Base-by-base conservation (phyloP, 495 filamentous ascomycete species). In the Xanthoparmelia taractica region DNA sequence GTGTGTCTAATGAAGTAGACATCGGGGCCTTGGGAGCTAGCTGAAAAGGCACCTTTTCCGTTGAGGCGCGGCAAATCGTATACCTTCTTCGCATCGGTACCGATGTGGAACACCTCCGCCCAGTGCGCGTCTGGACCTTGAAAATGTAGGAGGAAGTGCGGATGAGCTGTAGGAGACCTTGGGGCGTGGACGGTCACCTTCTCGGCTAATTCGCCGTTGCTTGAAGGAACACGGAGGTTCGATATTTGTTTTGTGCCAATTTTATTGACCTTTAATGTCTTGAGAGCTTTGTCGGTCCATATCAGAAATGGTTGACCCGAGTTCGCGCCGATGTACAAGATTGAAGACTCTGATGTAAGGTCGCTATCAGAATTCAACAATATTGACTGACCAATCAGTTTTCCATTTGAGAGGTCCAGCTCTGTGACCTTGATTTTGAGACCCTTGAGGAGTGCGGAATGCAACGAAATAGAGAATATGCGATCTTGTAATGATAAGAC, bases 1-100 rank as follows among this genome's bases (percentile, higher is more conserved):
- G 89, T 90, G 63, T 90, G 76, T 45, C 92, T 79, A 3, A 87
- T 92, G 69, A 97, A 96, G 75, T 91, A 97, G 11, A 94, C 87
- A 72, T 95, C 91, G 4, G 87, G 83, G 62, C 84, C 87, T 50
- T 82, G 79, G 17, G 84, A 89, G 75, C 87, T 96, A 1, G 84
- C 85, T 4, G 94, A 87, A 69, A 96, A 90, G 5, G 85, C 84
- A 38, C 90, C 91, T 58, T 77, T 77, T 8, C 88, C 89, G 31
- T 80, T 69, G 31, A 90, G 62, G 40, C 82, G 81, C 3, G 91
- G 88, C 47, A 97, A 78, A 33, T 82, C 78, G 69, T 96, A 96
- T 1, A 87, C 86, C 70, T 90, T 90, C 2, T 77, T 79, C 37
- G 92, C 82, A 70, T 83, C 82, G 59, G 88, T 69, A 67, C 96